These are phyloP conservation scores for Pelargonium myrrhifolium DNA, from an alignment of 441 rosid species.

Conservation along the genomic window DNA sequence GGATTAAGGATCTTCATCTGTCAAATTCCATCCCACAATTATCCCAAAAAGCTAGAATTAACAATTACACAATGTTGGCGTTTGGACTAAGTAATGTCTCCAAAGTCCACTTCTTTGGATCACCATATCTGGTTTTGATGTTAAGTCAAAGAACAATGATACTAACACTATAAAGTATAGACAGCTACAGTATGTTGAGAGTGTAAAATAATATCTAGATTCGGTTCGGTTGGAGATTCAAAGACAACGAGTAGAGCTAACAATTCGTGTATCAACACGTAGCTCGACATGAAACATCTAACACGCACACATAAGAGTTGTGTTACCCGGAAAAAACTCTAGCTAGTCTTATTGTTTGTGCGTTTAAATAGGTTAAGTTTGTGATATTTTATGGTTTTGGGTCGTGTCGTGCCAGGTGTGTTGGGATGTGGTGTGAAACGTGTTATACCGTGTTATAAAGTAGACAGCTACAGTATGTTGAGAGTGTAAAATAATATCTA, in stretches of 20 bases:
- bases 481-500: no score
- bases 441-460: slow-evolving; percentile 8
- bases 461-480: slow-evolving; percentile 1
- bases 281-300: no score
- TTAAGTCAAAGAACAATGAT: slow-evolving; percentile 26
- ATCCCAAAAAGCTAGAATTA: slow-evolving; percentile 25
- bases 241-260: background rate
- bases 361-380: no score
- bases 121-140: slow-evolving; percentile 18
- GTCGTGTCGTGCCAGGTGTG: no score
- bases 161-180: slow-evolving; percentile 10
- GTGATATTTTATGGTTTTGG: no score
- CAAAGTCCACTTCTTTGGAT: slow-evolving; percentile 10
- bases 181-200: background rate
- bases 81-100: slow-evolving; percentile 24
- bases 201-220: no score
- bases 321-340: no score
- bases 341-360: no score
- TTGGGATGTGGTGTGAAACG: no score
- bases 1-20: slow-evolving; percentile 14
- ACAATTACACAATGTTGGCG: slow-evolving; percentile 18
- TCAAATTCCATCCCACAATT: slow-evolving; percentile 20
- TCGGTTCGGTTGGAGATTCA: background rate
- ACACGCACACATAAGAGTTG: no score
- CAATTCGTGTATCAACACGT: no score